These are phyloP conservation scores for Panus rudis DNA, from an alignment of 768 basidiomycete species.

Conservation along the genomic window DNA sequence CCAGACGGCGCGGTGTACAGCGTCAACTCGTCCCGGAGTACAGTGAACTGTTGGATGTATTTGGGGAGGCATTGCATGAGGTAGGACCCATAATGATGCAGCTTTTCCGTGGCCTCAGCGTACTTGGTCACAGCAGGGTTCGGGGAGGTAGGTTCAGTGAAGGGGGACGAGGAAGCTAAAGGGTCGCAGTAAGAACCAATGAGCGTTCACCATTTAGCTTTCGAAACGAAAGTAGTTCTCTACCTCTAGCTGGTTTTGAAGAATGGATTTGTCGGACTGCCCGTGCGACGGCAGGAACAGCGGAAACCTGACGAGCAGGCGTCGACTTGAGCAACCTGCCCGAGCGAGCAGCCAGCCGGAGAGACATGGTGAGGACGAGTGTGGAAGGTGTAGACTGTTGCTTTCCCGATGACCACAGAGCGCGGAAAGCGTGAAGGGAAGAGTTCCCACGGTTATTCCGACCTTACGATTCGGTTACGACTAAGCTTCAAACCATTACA, in stretches of 20 bases:
- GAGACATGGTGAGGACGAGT: slow-evolving; percentile 32
- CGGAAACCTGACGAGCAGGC: slow-evolving; percentile 25
- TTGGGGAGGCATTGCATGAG: slow-evolving; percentile 90
- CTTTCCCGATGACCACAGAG: too few relatives aligned
- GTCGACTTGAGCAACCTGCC: slow-evolving; percentile 36
- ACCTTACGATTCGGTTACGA: too few relatives aligned
- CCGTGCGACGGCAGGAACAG: slow-evolving; percentile 18
- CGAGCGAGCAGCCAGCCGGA: slow-evolving; percentile 38
- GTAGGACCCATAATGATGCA: slow-evolving; percentile 93
- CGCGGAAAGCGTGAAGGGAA: too few relatives aligned
- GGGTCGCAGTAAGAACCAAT: background rate
- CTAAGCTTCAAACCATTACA: background rate
- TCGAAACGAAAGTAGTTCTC: slow-evolving; percentile 1
- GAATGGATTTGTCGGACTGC: slow-evolving; percentile 37
- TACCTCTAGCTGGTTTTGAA: slow-evolving; percentile 38
- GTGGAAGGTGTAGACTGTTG: slow-evolving; percentile 1
- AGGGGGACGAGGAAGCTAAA: slow-evolving; percentile 67
- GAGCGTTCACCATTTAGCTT: too few relatives aligned
- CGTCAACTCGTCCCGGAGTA: slow-evolving; percentile 91
- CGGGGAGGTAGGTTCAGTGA: slow-evolving; percentile 82
- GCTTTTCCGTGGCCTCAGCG: slow-evolving; percentile 63
- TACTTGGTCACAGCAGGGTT: slow-evolving; percentile 75
- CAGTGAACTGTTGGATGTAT: slow-evolving; percentile 96
- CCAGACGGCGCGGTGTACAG: slow-evolving; percentile 81
- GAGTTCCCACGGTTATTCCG: too few relatives aligned